Evolutionary conservation across 1,284 basidiomycete species (phyloP).

Genomic region (Polyporus tsugae): DNA sequence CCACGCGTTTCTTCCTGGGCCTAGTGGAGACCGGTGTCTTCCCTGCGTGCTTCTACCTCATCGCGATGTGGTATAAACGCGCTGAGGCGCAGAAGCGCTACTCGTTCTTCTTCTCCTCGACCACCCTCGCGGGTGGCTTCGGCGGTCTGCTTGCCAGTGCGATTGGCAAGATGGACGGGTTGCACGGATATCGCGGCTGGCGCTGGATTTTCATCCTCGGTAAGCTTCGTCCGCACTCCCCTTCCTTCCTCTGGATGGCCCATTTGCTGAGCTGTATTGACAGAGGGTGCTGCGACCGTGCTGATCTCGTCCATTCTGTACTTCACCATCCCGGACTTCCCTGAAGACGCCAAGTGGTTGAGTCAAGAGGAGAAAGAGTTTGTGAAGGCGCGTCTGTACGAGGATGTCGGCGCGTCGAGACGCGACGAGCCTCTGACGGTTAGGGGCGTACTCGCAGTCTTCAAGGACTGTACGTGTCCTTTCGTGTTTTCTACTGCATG

Average conservation of each 20-base stretch:
- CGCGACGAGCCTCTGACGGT: conserved; percentile 35
- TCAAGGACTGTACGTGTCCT: conserved; percentile 39
- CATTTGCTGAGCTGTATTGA: conserved; percentile 5
- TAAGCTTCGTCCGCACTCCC: conserved; percentile 39
- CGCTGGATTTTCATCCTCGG: conserved; percentile 53
- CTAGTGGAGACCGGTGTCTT: conserved; percentile 43
- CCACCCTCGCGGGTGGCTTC: conserved; percentile 44
- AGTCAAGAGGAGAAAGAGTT: conserved; percentile 41
- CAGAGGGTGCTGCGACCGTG: conserved; percentile 48
- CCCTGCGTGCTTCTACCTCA: conserved; percentile 47
- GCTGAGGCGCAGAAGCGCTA: conserved; percentile 48
- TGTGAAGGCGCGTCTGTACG: conserved; percentile 41
- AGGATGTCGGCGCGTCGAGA: conserved; percentile 41
- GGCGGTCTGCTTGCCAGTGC: conserved; percentile 46
- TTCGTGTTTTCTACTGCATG: background rate
- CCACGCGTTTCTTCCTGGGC: conserved; percentile 50
- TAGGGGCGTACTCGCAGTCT: conserved; percentile 32
- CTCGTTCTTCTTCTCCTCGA: conserved; percentile 48
- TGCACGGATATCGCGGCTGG: conserved; percentile 43
- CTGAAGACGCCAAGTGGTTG: conserved; percentile 42
- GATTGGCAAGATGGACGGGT: conserved; percentile 47
- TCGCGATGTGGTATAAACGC: conserved; percentile 49
- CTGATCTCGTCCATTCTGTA: conserved; percentile 39
- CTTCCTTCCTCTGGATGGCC: background rate
- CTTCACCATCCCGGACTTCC: conserved; percentile 43